Evolutionary conservation across 805 yeast genomes (phyloP).

Genomic region (Candida insectalens): DNA sequence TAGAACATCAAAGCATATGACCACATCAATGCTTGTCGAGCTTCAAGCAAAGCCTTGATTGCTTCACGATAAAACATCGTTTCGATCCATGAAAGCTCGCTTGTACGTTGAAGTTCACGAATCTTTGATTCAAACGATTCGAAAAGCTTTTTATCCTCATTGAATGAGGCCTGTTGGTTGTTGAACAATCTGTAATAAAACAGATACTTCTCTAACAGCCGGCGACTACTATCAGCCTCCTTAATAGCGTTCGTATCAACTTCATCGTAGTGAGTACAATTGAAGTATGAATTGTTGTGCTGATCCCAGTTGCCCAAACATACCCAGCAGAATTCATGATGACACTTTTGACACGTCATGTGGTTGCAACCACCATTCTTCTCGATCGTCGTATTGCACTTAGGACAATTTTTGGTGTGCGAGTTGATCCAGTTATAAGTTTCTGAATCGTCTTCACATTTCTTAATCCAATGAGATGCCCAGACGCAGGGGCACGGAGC

Average conservation of each 20-base stretch:
- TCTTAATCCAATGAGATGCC: slow-evolving; percentile 61
- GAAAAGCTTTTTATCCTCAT: slow-evolving; percentile 57
- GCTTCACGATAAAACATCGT: slow-evolving; percentile 76
- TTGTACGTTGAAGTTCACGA: slow-evolving; percentile 51
- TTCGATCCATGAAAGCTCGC: slow-evolving; percentile 75
- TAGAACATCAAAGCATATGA: slow-evolving; percentile 76
- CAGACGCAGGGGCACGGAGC: slow-evolving; percentile 74
- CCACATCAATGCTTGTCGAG: slow-evolving; percentile 82
- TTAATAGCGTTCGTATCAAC: slow-evolving; percentile 32
- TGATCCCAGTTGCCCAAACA: slow-evolving; percentile 68
- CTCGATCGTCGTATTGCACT: slow-evolving; percentile 71
- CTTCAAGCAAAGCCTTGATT: slow-evolving; percentile 49
- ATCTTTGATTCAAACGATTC: slow-evolving; percentile 55
- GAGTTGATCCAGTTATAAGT: slow-evolving; percentile 80
- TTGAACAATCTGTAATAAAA: slow-evolving; percentile 68
- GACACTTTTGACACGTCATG: slow-evolving; percentile 79
- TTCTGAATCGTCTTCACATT: slow-evolving; percentile 80
- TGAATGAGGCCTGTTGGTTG: slow-evolving; percentile 68
- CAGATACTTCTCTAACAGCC: slow-evolving; percentile 53
- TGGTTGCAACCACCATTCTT: slow-evolving; percentile 97
- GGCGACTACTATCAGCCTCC: slow-evolving; percentile 32
- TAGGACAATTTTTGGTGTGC: slow-evolving; percentile 81
- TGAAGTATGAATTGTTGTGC: slow-evolving; percentile 52
- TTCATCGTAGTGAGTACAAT: slow-evolving; percentile 44
- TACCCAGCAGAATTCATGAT: slow-evolving; percentile 86